These are phyloP conservation scores for Paracorniculantispora psalliotae DNA, from an alignment of 2,329 filamentous ascomycete species.

Conservation along the genomic window DNA sequence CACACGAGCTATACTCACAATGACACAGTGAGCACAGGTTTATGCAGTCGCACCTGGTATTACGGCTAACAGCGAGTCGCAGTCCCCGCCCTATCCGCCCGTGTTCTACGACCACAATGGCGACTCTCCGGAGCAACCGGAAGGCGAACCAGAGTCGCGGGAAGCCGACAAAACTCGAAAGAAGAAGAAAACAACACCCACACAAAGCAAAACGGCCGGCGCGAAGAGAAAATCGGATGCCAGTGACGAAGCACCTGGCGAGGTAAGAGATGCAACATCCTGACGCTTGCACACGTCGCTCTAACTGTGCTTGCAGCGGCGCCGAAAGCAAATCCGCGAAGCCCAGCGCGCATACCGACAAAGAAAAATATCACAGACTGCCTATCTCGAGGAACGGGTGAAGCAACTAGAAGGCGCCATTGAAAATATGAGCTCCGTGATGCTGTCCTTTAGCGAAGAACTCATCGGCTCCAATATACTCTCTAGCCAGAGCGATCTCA, in stretches of 20 bases:
- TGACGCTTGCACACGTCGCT: neutral
- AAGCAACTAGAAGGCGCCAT: conserved; percentile 58
- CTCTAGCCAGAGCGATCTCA: conserved; percentile 13
- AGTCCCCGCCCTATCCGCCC: neutral
- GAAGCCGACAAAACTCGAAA: neutral
- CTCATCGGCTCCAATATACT: conserved; percentile 16
- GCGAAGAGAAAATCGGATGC: conserved; percentile 1
- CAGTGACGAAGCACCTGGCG: neutral
- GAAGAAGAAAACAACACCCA: neutral
- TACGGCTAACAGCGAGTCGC: neutral
- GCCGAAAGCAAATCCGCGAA: conserved; percentile 73
- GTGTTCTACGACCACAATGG: neutral
- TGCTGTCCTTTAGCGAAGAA: conserved; percentile 16
- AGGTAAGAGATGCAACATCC: neutral
- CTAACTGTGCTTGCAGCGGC: conserved; percentile 44
- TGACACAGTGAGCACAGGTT: neutral
- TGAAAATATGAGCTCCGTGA: conserved; percentile 57
- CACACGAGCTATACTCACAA: neutral
- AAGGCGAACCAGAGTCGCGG: neutral
- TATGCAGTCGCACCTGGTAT: neutral
- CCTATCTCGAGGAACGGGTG: conserved; percentile 61
- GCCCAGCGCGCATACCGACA: conserved; percentile 75
- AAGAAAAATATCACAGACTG: conserved; percentile 72
- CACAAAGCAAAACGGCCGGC: neutral
- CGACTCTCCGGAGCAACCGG: neutral